Percentiles rank a stretch among this genome's conserved stretches.
phyloP scores from a whole-genome alignment of 2,329 filamentous ascomycete genomes.

The Cladosporium cucumerinum region DNA sequence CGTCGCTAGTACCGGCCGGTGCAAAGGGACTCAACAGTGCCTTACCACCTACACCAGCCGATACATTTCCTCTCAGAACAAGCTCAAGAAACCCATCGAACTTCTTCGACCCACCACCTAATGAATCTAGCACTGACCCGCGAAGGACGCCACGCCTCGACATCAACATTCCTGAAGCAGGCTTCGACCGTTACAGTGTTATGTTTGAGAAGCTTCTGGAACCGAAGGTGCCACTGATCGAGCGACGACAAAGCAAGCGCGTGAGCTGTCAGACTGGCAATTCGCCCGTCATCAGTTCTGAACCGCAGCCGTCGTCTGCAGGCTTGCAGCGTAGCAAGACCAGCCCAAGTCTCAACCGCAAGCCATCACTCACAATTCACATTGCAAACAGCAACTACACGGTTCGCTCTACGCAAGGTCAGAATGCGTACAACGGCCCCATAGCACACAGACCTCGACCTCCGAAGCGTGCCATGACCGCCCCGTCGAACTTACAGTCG shows the following conservation, averaged over 20 bases:
- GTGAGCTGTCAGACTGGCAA: background rate
- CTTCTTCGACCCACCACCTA: background rate
- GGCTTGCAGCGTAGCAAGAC: slow-evolving; percentile 7
- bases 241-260: slow-evolving; percentile 29
- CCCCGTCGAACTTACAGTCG: background rate
- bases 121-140: background rate
- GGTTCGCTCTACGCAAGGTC: slow-evolving; percentile 17
- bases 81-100: slow-evolving; percentile 1
- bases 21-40: background rate
- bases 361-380: slow-evolving; percentile 25
- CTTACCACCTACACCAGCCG: background rate
- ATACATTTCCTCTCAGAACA: slow-evolving; percentile 2
- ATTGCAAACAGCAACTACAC: slow-evolving; percentile 19
- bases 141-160: slow-evolving; percentile 50
- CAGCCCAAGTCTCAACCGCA: slow-evolving; percentile 27
- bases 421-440: slow-evolving; percentile 20
- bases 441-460: slow-evolving; percentile 9
- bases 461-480: slow-evolving; percentile 14
- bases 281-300: background rate
- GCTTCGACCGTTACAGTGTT: slow-evolving; percentile 84
- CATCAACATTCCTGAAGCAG: slow-evolving; percentile 74
- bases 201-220: slow-evolving; percentile 82
- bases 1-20: background rate
- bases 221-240: slow-evolving; percentile 31
- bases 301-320: background rate